Evolutionary conservation across 495 filamentous ascomycete species (phyloP).

Genomic region (Coniosporium apollinis): DNA sequence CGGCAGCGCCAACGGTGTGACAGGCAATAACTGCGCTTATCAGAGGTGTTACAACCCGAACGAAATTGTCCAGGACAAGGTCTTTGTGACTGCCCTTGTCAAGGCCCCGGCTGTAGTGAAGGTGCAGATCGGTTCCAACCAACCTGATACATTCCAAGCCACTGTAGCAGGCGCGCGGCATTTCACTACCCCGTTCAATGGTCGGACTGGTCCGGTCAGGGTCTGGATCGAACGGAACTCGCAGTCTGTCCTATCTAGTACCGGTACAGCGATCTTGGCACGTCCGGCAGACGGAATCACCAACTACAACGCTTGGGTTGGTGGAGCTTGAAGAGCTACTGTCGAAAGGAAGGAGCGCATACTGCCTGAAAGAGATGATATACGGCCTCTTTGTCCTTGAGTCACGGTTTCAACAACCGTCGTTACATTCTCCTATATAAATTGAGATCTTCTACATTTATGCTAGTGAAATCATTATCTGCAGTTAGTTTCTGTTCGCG

Average conservation of each 20-base stretch:
- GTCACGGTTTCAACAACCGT: too few relatives aligned
- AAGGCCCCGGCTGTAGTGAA: neutral
- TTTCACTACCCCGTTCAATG: neutral
- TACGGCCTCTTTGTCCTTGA: too few relatives aligned
- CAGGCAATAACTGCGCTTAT: slow-evolving; percentile 21
- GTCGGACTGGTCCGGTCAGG: neutral
- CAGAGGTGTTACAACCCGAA: neutral
- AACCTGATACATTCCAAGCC: neutral
- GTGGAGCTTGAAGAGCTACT: too few relatives aligned
- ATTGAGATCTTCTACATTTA: too few relatives aligned
- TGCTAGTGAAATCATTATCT: too few relatives aligned
- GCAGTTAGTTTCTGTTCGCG: too few relatives aligned
- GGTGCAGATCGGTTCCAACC: neutral
- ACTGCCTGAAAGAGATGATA: too few relatives aligned
- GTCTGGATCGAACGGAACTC: neutral
- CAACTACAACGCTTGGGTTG: neutral
- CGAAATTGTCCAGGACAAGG: neutral
- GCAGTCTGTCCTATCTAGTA: neutral
- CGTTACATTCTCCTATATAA: too few relatives aligned
- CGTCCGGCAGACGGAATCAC: neutral
- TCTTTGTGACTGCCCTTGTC: neutral
- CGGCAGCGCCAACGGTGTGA: slow-evolving; percentile 22
- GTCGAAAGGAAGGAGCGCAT: too few relatives aligned
- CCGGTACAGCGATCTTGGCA: neutral
- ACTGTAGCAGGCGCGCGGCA: neutral